Percentiles rank a stretch among this genome's conserved stretches.
These are phyloP conservation scores for Scytalidium sp. DNA, from an alignment of 2,329 filamentous ascomycete genomes.

Conservation along the genomic window DNA sequence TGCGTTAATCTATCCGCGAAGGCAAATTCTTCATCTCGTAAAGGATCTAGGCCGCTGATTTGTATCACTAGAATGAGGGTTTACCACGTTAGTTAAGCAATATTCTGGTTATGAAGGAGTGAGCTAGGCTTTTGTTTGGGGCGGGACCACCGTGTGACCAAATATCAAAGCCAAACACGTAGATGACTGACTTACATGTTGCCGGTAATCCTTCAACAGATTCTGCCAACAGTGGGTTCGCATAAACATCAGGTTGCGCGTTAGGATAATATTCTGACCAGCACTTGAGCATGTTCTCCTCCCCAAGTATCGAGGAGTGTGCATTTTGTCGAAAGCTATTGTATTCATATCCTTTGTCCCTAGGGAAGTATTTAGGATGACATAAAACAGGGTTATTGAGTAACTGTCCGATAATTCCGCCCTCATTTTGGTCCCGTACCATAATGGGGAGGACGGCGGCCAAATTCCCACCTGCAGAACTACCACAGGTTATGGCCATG, in stretches of 20 bases:
- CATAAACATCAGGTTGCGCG: neutral
- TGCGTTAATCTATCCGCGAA: slow-evolving; percentile 32
- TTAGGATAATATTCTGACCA: slow-evolving; percentile 27
- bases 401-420: slow-evolving; percentile 30
- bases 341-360: slow-evolving; percentile 32
- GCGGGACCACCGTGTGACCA: too few relatives aligned
- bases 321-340: slow-evolving; percentile 32
- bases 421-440: slow-evolving; percentile 29
- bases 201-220: neutral
- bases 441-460: slow-evolving; percentile 29
- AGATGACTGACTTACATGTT: too few relatives aligned
- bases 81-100: slow-evolving; percentile 7
- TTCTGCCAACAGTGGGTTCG: neutral
- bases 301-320: slow-evolving; percentile 28
- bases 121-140: too few relatives aligned
- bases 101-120: too few relatives aligned
- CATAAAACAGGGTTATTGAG: slow-evolving; percentile 34
- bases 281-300: slow-evolving; percentile 32
- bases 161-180: too few relatives aligned
- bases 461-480: slow-evolving; percentile 48
- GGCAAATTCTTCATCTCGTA: slow-evolving; percentile 38
- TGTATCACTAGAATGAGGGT: slow-evolving; percentile 33
- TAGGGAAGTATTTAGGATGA: slow-evolving; percentile 33
- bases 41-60: slow-evolving; percentile 30
- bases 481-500: slow-evolving; percentile 43